phyloP scores from a whole-genome alignment of 352 stramenopile genomes.

The Phytophthora hybrid region DNA sequence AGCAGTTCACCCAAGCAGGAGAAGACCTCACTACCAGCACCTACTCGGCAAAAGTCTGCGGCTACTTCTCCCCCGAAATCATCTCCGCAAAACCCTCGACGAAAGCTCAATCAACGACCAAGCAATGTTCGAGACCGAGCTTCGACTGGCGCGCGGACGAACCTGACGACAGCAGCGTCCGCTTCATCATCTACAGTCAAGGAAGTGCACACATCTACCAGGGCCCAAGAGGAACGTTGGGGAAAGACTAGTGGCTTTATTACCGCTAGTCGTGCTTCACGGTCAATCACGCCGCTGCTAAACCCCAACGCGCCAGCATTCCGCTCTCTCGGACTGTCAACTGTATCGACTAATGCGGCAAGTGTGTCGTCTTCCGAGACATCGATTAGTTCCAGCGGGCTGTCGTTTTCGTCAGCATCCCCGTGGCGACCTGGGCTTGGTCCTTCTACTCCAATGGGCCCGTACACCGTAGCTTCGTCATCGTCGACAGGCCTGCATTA shows the following conservation, averaged over 20 bases:
- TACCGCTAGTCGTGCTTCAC: constrained; percentile 22
- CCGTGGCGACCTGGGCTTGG: constrained; percentile 34
- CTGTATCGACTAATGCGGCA: constrained; percentile 15
- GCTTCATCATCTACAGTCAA: neutral
- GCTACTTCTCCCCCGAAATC: constrained; percentile 14
- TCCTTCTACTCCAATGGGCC: constrained; percentile 11
- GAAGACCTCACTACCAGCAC: constrained; percentile 1
- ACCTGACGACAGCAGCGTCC: neutral
- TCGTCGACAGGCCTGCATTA: constrained; percentile 35
- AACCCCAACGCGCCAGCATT: constrained; percentile 36
- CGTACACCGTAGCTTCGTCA: constrained; percentile 22
- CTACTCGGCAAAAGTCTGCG: constrained; percentile 17
- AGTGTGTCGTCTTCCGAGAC: constrained; percentile 8
- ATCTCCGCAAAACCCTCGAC: constrained; percentile 19
- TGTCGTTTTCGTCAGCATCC: constrained; percentile 28
- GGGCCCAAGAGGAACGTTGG: constrained; percentile 24
- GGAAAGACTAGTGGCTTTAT: constrained; percentile 22
- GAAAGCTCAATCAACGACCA: constrained; percentile 21
- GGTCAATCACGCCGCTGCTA: constrained; percentile 27
- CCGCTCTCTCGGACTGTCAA: constrained; percentile 23
- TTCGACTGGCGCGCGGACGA: constrained; percentile 5
- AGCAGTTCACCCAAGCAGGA: constrained; percentile 15
- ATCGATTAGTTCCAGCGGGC: constrained; percentile 15
- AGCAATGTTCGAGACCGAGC: constrained; percentile 11
- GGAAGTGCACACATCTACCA: constrained; percentile 1